Base-by-base conservation (phyloP, 1,284 basidiomycete genomes). In the Austroboletus rostrupii region DNA sequence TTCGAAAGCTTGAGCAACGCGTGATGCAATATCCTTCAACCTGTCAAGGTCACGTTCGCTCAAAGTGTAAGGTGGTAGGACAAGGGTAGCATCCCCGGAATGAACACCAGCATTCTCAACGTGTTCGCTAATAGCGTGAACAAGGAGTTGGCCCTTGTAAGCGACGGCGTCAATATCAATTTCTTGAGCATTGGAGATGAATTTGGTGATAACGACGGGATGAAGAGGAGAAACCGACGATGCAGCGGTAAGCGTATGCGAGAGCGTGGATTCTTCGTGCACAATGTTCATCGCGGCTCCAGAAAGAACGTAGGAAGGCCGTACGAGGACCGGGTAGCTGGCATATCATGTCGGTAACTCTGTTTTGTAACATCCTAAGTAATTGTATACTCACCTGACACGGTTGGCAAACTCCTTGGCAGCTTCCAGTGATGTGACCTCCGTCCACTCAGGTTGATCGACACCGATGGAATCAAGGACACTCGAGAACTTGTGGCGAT, bases 241-340 rank as follows among this genome's bases (percentile, higher is more conserved):
- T 12, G 97, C 97, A 12, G 91, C 90, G 14, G 93, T 94, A 41
- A 99, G 83, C 63, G 93, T 93, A 73, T 97, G 87, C 61, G 96
- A 88, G 42, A 99, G 78, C 10, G 85, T 77, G 16, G 87, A 80
- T 69, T 96, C 93, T 69, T 97, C 92, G 71, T 90, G 91, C 32
- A 99, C 94, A 47, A 99, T 95, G 71, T 97, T 99, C 97, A 99
- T 99, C 17, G 97, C 97, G 33, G 97, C 96, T 54, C 97, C 97
- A 11, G 95, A 99, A 35, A 99, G 83, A 43, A 99, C 97, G 70
- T 99, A 99, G 0, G 94, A 97, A 9, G 95, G 95, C 47, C 94
- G 90, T 61, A 97, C 92, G 48, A 97, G 85, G 54, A 97, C 93
- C 16, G 95, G 95, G 71, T 97, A 97, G 49, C 90, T 91, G 23